Base-by-base conservation (phyloP, 108 stramenopile species). In the Asterionellopsis glacialis region DNA sequence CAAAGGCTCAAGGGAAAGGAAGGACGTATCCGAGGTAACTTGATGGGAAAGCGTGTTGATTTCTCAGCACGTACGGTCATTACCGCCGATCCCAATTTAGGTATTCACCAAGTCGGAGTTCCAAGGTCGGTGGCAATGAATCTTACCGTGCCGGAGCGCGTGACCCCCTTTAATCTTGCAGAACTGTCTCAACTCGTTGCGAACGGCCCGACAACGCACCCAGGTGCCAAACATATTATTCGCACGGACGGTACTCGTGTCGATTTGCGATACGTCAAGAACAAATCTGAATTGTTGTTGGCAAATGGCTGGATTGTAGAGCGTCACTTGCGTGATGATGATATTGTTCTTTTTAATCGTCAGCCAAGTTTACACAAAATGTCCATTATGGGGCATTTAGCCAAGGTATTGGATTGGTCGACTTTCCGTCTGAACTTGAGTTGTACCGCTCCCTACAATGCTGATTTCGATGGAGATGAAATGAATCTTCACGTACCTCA, bases 21-120 rank as follows among this genome's bases (percentile, higher is more conserved):
- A 65, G 98, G 98, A n/a, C 91, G 98, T 26, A 92, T 99, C 67
- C 93, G 98, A 47, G 97, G 97, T 41, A 99, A 99, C 64, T 81
- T 99, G 40, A 99, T 99, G 98, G 98, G 98, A 51, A 99, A 99
- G 79, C 97, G 98, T 64, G 98, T 99, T 44, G 97, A 99, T 73
- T 99, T 98, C 70, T 91, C 88, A 6, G 97, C 95, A 15, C 93
- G 98, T 44, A 98, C 98, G 13, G 98, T 99, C 67, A 99, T 99
- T 72, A 99, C 98, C 1, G 97, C 97, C 26, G 98, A 99, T 82
- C 98, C 98, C 14, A 98, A 96, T 76, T 70, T 99, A 41, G 91
- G 95, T 55, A 98, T 99, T 74, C 95, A 98, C 56, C 97, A 99
- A 80, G 97, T 99, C 28, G 98, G 98, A 55, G 97, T 98, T 11